A percentile compares a stretch with the other conserved stretches of the same genome.
Evolutionary conservation across 371 early-diverging fungal species (phyloP).

Genomic region (Ordospora colligata): DNA sequence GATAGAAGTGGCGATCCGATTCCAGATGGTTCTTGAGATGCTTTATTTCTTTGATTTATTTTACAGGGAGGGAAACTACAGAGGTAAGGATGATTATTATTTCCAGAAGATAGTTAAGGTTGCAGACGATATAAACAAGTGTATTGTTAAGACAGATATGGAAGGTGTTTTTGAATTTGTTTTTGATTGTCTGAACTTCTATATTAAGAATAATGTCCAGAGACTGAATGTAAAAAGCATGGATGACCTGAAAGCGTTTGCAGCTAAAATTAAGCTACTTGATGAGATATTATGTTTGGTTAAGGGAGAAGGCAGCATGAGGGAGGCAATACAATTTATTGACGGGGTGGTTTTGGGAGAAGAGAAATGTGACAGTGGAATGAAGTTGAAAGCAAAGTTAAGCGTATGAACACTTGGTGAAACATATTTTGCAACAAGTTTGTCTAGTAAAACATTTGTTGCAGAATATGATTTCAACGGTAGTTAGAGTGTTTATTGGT

Average conservation of each 20-base stretch:
- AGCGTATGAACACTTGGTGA: not conserved
- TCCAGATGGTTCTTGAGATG: conserved; percentile 34
- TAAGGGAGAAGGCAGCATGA: conserved; percentile 1
- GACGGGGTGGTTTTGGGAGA: conserved; percentile 2
- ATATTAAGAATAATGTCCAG: conserved; percentile 25
- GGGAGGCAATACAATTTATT: not conserved
- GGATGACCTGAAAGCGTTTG: conserved; percentile 38
- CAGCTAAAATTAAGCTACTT: conserved; percentile 22
- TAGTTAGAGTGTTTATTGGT: too few relatives aligned
- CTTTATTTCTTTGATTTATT: conserved; percentile 55
- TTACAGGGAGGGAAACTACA: conserved; percentile 42
- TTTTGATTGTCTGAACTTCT: conserved; percentile 35
- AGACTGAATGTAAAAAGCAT: conserved; percentile 18
- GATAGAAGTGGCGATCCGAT: not conserved
- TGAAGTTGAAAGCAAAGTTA: not conserved
- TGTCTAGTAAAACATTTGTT: not conserved
- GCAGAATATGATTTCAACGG: too few relatives aligned
- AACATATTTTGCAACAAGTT: not conserved
- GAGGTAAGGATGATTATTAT: conserved; percentile 19
- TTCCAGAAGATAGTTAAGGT: conserved; percentile 32
- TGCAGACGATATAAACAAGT: conserved; percentile 12
- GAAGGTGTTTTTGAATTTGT: conserved; percentile 17
- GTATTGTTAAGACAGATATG: not conserved
- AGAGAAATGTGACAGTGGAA: not conserved
- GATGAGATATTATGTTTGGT: conserved; percentile 45